phyloP scores from a whole-genome alignment of 768 basidiomycete species.

The Hydnomerulius pinastri region DNA sequence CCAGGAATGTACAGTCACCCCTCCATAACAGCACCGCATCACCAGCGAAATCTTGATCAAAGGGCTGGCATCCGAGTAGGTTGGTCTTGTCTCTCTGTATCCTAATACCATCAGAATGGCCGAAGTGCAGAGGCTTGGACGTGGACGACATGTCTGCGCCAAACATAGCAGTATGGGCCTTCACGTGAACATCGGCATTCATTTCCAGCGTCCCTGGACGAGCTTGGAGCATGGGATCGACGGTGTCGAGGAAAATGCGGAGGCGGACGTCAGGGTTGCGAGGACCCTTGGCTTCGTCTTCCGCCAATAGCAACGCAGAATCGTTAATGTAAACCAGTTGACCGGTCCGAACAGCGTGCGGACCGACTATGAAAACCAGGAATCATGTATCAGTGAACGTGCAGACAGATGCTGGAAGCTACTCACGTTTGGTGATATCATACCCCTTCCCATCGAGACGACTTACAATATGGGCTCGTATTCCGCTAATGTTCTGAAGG shows the following conservation, averaged over 20 bases:
- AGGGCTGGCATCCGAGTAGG: constrained; percentile 59
- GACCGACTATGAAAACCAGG: constrained; percentile 59
- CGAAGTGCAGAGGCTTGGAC: constrained; percentile 43
- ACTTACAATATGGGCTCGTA: constrained; percentile 76
- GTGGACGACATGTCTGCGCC: constrained; percentile 57
- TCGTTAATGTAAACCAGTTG: constrained; percentile 85
- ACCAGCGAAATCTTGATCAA: constrained; percentile 46
- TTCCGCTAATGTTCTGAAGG: constrained; percentile 74
- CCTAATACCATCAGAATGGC: constrained; percentile 52
- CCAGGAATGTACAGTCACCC: constrained; percentile 86
- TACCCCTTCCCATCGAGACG: constrained; percentile 84
- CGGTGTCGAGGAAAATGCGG: constrained; percentile 55
- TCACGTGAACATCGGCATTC: constrained; percentile 49
- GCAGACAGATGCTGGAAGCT: background rate
- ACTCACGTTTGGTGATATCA: constrained; percentile 79
- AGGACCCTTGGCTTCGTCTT: constrained; percentile 21
- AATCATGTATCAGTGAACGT: constrained; percentile 4
- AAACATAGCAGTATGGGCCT: constrained; percentile 68
- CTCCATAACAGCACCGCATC: constrained; percentile 65
- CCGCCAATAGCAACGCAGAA: constrained; percentile 42
- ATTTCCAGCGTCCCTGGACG: constrained; percentile 39
- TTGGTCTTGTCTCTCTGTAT: constrained; percentile 57
- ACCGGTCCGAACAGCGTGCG: constrained; percentile 75
- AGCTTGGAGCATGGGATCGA: constrained; percentile 49
- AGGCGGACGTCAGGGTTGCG: constrained; percentile 50